Percentiles rank a stretch among this genome's conserved stretches.
phyloP scores from a whole-genome alignment of 805 yeast species.

The Monosporozyma unispora region DNA sequence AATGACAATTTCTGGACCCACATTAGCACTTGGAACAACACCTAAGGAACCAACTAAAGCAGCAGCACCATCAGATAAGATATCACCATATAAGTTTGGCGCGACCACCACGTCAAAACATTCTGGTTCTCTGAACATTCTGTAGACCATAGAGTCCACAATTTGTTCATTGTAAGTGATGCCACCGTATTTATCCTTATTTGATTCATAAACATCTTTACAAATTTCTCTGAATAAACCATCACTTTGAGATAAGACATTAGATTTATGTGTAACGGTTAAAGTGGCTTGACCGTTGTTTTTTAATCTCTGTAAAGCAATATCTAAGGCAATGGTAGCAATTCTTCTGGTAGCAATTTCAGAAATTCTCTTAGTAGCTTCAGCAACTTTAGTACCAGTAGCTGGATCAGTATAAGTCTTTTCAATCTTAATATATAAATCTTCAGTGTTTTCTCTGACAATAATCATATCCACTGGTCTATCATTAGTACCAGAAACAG shows the following conservation, averaged over 20 bases:
- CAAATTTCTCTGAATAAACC: slow-evolving; percentile 90
- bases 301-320: slow-evolving; percentile 86
- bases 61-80: slow-evolving; percentile 95
- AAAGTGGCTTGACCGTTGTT: slow-evolving; percentile 48
- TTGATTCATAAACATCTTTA: slow-evolving; percentile 38
- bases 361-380: slow-evolving; percentile 93
- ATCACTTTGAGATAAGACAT: slow-evolving; percentile 85
- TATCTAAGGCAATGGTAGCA: slow-evolving; percentile 84
- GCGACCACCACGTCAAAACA: slow-evolving; percentile 97
- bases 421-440: slow-evolving; percentile 92
- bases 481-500: slow-evolving; percentile 67
- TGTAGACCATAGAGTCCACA: slow-evolving; percentile 98
- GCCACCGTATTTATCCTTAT: slow-evolving; percentile 47
- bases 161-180: slow-evolving; percentile 85
- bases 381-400: slow-evolving; percentile 87
- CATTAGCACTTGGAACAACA: slow-evolving; percentile 96
- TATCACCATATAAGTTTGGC: slow-evolving; percentile 96
- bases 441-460: slow-evolving; percentile 98
- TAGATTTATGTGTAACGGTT: slow-evolving; percentile 94
- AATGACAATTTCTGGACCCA: slow-evolving; percentile 90
- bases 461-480: slow-evolving; percentile 95
- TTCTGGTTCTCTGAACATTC: slow-evolving; percentile 97
- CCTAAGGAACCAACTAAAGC: slow-evolving; percentile 96
- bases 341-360: slow-evolving; percentile 80
- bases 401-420: slow-evolving; percentile 50